Conservation (phyloP, 768 basidiomycete genomes). For the Termitomyces sp. region DNA sequence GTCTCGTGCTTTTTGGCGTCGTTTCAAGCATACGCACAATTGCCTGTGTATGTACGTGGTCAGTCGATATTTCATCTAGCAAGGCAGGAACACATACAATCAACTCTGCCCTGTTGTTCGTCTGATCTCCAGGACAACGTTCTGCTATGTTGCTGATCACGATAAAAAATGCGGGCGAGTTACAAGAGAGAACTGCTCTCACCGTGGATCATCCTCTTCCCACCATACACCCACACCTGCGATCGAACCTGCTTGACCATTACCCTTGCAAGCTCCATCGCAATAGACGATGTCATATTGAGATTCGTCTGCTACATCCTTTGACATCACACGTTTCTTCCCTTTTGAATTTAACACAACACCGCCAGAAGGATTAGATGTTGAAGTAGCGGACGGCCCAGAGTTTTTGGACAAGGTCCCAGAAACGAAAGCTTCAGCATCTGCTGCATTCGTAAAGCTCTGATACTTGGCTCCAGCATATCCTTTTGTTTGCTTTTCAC, state of each 20-base stretch:
- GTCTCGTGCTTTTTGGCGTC: constrained; percentile 48
- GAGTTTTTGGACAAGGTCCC: constrained; percentile 6
- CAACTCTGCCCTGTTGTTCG: constrained; percentile 87
- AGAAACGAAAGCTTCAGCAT: constrained; percentile 57
- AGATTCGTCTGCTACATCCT: constrained; percentile 27
- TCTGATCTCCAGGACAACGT: constrained; percentile 78
- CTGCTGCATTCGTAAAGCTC: constrained; percentile 54
- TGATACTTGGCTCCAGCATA: constrained; percentile 61
- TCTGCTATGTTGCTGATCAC: constrained; percentile 71
- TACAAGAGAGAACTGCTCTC: constrained; percentile 6
- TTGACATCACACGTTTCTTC: constrained; percentile 29
- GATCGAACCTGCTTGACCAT: constrained; percentile 61
- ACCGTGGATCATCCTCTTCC: constrained; percentile 67
- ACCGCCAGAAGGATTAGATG: neutral
- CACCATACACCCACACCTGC: constrained; percentile 94
- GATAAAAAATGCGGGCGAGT: neutral
- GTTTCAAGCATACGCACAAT: constrained; percentile 80
- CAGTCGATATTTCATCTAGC: neutral
- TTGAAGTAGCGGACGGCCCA: neutral
- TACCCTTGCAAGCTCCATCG: constrained; percentile 86
- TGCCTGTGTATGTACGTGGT: constrained; percentile 46
- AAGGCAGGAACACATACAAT: constrained; percentile 46
- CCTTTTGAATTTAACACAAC: constrained; percentile 15
- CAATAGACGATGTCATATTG: constrained; percentile 63
- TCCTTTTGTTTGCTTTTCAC: constrained; percentile 63